A percentile compares a stretch with the other conserved stretches of the same genome.
Conservation (phyloP, 352 stramenopile species). For the Saprolegnia diclina region DNA sequence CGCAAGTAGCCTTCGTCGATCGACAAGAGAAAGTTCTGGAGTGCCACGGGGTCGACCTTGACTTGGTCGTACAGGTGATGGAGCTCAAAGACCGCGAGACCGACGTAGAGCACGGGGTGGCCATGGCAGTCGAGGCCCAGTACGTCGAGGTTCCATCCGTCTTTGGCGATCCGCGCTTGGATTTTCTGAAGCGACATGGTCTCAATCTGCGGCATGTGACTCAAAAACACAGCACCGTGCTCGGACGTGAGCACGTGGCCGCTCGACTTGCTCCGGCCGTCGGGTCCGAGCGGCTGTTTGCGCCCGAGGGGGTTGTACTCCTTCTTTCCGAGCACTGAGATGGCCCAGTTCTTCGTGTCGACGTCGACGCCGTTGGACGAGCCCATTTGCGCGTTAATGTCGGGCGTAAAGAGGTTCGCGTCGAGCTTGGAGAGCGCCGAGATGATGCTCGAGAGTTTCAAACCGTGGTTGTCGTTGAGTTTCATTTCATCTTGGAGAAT, state of each 20-base stretch:
- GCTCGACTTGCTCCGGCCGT: slow-evolving; percentile 21
- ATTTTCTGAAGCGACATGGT: slow-evolving; percentile 44
- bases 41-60: slow-evolving; percentile 19
- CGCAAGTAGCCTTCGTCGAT: slow-evolving; percentile 21
- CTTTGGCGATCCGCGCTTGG: slow-evolving; percentile 48
- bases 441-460: slow-evolving; percentile 9
- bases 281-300: not conserved
- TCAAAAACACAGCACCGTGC: slow-evolving; percentile 33
- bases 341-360: slow-evolving; percentile 29
- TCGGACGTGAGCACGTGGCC: not conserved
- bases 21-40: slow-evolving; percentile 27
- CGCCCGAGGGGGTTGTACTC: slow-evolving; percentile 59
- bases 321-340: slow-evolving; percentile 34
- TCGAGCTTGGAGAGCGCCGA: slow-evolving; percentile 21
- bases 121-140: slow-evolving; percentile 31
- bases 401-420: slow-evolving; percentile 25
- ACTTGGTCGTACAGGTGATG: slow-evolving; percentile 34
- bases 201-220: slow-evolving; percentile 55
- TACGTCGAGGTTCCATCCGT: slow-evolving; percentile 68
- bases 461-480: slow-evolving; percentile 10
- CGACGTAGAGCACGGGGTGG: slow-evolving; percentile 22
- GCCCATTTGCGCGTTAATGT: slow-evolving; percentile 21
- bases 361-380: slow-evolving; percentile 19
- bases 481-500: slow-evolving; percentile 20
- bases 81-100: slow-evolving; percentile 18